These are phyloP conservation scores for Fraxinus floribunda DNA, from an alignment of 305 asterid genomes.

Conservation along the genomic window DNA sequence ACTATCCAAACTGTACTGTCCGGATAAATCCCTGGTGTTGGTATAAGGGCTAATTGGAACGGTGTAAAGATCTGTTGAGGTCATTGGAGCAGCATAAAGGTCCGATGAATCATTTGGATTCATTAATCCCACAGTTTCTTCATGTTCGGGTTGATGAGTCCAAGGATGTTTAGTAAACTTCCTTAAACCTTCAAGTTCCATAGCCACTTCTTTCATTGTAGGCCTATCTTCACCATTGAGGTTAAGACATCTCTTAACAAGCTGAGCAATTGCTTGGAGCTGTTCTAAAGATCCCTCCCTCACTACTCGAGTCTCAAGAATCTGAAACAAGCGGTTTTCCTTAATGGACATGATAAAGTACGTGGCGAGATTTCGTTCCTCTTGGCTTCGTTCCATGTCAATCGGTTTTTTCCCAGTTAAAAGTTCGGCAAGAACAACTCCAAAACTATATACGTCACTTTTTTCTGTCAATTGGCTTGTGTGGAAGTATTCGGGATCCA, in stretches of 20 bases:
- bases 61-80: constrained; percentile 36
- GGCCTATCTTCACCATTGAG: constrained; percentile 58
- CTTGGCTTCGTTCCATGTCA: constrained; percentile 49
- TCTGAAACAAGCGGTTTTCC: constrained; percentile 45
- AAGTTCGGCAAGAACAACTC: constrained; percentile 67
- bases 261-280: constrained; percentile 45
- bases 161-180: constrained; percentile 58
- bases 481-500: constrained; percentile 72
- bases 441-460: constrained; percentile 77
- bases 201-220: constrained; percentile 65
- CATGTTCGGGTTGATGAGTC: constrained; percentile 32
- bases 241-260: constrained; percentile 45
- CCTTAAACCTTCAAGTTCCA: constrained; percentile 61
- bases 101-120: constrained; percentile 29
- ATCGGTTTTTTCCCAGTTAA: constrained; percentile 57
- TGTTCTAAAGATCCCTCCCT: constrained; percentile 64
- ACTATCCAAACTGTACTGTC: constrained; percentile 43
- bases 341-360: constrained; percentile 39
- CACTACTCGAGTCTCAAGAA: constrained; percentile 56
- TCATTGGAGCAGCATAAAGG: constrained; percentile 37
- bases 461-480: constrained; percentile 61
- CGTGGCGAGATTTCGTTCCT: constrained; percentile 46
- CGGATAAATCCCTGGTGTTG: constrained; percentile 26
- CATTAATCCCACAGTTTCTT: constrained; percentile 44
- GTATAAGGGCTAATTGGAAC: constrained; percentile 31